These are phyloP conservation scores for Penicillium malachiteum DNA, from an alignment of 495 filamentous ascomycete genomes.

Conservation along the genomic window DNA sequence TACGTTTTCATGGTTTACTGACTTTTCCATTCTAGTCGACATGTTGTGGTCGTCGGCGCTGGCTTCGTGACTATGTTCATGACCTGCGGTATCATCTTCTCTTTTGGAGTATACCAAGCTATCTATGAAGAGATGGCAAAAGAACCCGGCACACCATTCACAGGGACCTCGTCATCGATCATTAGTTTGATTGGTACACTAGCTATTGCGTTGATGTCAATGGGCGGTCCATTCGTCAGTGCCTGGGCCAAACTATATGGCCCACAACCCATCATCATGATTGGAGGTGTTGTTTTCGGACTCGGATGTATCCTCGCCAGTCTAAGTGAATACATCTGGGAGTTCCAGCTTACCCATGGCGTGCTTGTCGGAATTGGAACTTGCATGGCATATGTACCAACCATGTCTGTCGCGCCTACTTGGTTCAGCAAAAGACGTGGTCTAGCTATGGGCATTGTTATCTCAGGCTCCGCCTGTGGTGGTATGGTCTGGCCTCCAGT, in stretches of 20 bases:
- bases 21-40: conserved; percentile 8
- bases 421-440: conserved; percentile 57
- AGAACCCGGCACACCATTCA: conserved; percentile 32
- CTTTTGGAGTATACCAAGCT: conserved; percentile 47
- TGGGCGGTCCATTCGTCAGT: conserved; percentile 40
- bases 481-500: conserved; percentile 49
- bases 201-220: conserved; percentile 45
- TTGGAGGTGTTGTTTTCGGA: conserved; percentile 36
- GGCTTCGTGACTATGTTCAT: conserved; percentile 43
- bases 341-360: conserved; percentile 61
- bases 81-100: conserved; percentile 43
- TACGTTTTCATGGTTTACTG: not conserved
- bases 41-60: conserved; percentile 28
- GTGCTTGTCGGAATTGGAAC: conserved; percentile 51
- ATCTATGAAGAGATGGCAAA: conserved; percentile 42
- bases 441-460: conserved; percentile 52
- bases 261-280: conserved; percentile 33
- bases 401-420: conserved; percentile 52
- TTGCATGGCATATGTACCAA: conserved; percentile 51
- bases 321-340: conserved; percentile 55
- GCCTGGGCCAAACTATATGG: conserved; percentile 41
- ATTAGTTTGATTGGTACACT: conserved; percentile 48
- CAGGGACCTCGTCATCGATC: conserved; percentile 33
- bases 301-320: conserved; percentile 52
- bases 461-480: conserved; percentile 56